Conservation (phyloP, 2,329 filamentous ascomycete species). For the Sclerotinia borealis region DNA sequence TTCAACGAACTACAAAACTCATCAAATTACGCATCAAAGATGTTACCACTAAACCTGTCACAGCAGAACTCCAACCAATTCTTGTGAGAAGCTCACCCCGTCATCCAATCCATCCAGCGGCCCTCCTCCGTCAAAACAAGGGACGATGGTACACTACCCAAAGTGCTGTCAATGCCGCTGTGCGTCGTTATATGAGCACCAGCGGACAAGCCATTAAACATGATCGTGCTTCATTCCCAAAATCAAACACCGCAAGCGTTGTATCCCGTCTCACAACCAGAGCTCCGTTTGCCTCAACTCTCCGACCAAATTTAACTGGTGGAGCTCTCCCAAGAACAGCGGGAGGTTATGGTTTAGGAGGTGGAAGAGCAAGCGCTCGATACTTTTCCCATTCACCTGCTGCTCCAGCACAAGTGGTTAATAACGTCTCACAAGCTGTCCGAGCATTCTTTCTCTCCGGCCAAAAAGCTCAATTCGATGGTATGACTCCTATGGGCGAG, state of each 20-base stretch:
- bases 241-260: constrained; percentile 49
- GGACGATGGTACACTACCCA: constrained; percentile 57
- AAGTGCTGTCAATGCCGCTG: constrained; percentile 46
- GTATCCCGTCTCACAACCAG: constrained; percentile 62
- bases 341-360: constrained; percentile 79
- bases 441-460: constrained; percentile 90
- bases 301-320: constrained; percentile 88
- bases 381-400: constrained; percentile 89
- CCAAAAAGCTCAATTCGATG: constrained; percentile 82
- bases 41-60: constrained; percentile 35
- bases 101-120: constrained; percentile 51
- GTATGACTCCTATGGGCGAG: constrained; percentile 65
- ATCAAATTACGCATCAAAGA: constrained; percentile 40
- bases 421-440: constrained; percentile 91
- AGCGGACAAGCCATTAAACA: constrained; percentile 36
- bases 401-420: constrained; percentile 80
- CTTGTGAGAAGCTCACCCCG: constrained; percentile 50
- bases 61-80: constrained; percentile 50
- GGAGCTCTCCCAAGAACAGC: constrained; percentile 78
- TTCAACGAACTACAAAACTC: constrained; percentile 41
- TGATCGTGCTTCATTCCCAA: constrained; percentile 47
- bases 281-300: constrained; percentile 79
- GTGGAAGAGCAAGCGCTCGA: constrained; percentile 63
- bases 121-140: constrained; percentile 57
- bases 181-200: constrained; percentile 36